These are phyloP conservation scores for Alternaria viburni DNA, from an alignment of 2,329 filamentous ascomycete genomes.

Conservation along the genomic window DNA sequence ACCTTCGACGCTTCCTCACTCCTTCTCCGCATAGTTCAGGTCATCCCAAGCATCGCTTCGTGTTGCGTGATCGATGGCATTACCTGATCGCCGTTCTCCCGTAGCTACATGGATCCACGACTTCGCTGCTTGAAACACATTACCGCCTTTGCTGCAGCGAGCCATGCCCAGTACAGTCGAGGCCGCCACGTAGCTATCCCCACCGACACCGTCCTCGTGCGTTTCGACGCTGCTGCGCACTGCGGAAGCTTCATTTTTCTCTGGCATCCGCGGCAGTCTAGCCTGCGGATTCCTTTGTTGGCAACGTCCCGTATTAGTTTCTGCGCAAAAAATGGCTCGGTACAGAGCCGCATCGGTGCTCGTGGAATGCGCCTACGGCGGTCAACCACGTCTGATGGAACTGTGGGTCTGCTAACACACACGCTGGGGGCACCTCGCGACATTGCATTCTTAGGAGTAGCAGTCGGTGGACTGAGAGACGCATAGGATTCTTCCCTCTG, in stretches of 20 bases:
- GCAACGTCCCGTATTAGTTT: constrained; percentile 5
- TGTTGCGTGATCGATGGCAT: not conserved
- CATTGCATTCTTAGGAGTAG: not conserved
- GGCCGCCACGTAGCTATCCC: constrained; percentile 14
- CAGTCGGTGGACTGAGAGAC: constrained; percentile 4
- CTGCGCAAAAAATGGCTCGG: constrained; percentile 3
- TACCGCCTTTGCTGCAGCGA: constrained; percentile 3
- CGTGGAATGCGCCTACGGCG: constrained; percentile 6
- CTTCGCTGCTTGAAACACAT: constrained; percentile 3
- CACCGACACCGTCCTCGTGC: constrained; percentile 9
- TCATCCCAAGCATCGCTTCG: not conserved
- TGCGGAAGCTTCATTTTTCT: constrained; percentile 10
- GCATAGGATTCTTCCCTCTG: constrained; percentile 6
- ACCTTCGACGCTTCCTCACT: not conserved
- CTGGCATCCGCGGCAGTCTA: not conserved
- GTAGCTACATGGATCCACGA: constrained; percentile 3
- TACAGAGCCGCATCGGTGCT: constrained; percentile 6
- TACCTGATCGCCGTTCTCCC: constrained; percentile 6
- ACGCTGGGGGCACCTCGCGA: constrained; percentile 9
- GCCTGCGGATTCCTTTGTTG: constrained; percentile 12
- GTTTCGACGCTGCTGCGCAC: constrained; percentile 1
- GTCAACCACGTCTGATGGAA: constrained; percentile 15
- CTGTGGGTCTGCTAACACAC: constrained; percentile 13
- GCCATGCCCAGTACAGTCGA: constrained; percentile 12
- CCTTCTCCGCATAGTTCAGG: not conserved